Percentiles rank a stretch among this genome's conserved stretches.
These are phyloP conservation scores for Tetrastigma voinierianum DNA, from an alignment of 164 flowering plant genomes.

Conservation along the genomic window DNA sequence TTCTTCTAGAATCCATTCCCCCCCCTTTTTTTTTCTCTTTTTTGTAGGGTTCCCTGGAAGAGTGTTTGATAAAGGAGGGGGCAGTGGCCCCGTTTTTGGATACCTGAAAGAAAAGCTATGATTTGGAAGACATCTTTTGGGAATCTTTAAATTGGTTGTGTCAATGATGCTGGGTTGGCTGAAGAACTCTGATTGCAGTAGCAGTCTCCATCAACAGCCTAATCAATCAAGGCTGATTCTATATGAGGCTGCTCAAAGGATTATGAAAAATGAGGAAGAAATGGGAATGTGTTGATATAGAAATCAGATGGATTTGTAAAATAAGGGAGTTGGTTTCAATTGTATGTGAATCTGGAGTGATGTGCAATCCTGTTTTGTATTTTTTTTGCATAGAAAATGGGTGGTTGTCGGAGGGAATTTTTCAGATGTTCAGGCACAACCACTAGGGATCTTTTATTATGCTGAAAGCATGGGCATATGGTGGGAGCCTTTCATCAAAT, in stretches of 20 bases:
- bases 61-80: no score
- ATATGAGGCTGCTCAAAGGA: no score
- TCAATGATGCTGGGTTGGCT: not conserved
- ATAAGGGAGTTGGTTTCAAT: not conserved
- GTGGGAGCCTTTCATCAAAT: no score
- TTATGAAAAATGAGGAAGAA: not conserved
- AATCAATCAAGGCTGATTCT: not conserved
- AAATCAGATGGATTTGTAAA: not conserved
- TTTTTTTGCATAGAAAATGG: not conserved
- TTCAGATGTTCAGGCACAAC: constrained; percentile 9
- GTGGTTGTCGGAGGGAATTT: not conserved
- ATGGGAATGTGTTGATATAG: not conserved
- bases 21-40: no score
- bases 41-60: no score
- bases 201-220: not conserved
- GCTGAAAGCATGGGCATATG: no score
- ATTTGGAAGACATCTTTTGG: not conserved
- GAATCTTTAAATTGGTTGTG: not conserved
- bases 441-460: no score
- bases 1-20: no score
- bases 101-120: no score
- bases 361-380: not conserved
- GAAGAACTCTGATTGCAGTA: constrained; percentile 2
- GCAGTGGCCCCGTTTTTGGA: no score
- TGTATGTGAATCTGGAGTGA: not conserved